Percentiles rank a stretch among this genome's conserved stretches.
phyloP scores from a whole-genome alignment of 202 grass and related monocot genomes.

The Panicum hallii region DNA sequence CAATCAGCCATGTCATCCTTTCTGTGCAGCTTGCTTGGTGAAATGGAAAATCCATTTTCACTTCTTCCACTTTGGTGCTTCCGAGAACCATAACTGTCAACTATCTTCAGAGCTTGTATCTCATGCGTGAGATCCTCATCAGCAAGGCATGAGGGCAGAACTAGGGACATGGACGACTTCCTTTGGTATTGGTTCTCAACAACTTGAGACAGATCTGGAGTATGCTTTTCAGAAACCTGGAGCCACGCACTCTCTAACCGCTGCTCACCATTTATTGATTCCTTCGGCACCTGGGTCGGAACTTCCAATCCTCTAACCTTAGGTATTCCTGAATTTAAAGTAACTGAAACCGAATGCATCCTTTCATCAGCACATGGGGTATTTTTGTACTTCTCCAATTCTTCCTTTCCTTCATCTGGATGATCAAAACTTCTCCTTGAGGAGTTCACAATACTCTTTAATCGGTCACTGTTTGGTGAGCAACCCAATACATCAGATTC shows the following conservation, averaged over 20 bases:
- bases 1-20: constrained; percentile 54
- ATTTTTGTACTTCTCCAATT: constrained; percentile 35
- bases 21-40: constrained; percentile 75
- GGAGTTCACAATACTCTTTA: constrained; percentile 34
- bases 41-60: constrained; percentile 55
- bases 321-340: constrained; percentile 42
- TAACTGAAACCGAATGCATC: constrained; percentile 29
- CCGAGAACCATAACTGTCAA: constrained; percentile 41
- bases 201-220: constrained; percentile 57
- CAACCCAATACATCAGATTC: constrained; percentile 45
- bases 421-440: constrained; percentile 55
- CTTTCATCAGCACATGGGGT: constrained; percentile 27
- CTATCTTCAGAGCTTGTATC: constrained; percentile 74
- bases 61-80: constrained; percentile 49
- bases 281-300: constrained; percentile 24
- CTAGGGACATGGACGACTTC: constrained; percentile 36
- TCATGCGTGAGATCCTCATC: constrained; percentile 62
- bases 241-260: constrained; percentile 83
- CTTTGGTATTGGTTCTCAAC: constrained; percentile 37
- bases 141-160: constrained; percentile 44
- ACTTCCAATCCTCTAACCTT: constrained; percentile 32
- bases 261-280: constrained; percentile 52
- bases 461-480: constrained; percentile 38
- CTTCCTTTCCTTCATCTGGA: constrained; percentile 51
- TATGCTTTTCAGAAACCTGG: constrained; percentile 61